These are phyloP conservation scores for Erysimum cheiri DNA, from an alignment of 441 rosid genomes.

Conservation along the genomic window DNA sequence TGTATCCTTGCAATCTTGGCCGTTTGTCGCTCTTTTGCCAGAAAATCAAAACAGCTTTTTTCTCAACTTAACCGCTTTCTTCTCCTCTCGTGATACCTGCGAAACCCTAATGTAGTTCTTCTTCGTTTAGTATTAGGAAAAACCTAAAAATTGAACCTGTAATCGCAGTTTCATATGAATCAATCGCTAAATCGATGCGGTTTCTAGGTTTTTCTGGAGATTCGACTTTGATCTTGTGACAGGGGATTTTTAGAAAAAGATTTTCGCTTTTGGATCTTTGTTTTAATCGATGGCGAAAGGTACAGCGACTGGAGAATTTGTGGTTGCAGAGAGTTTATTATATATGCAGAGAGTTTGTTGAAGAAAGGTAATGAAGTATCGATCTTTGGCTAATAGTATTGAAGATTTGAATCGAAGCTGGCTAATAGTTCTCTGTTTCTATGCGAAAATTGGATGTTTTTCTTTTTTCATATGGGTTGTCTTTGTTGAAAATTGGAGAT, in stretches of 20 bases:
- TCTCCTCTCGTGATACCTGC: not conserved
- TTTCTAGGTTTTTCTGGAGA: slow-evolving; percentile 21
- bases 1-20: too few species aligned
- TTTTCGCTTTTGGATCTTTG: slow-evolving; percentile 7
- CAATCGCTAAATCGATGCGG: slow-evolving; percentile 2
- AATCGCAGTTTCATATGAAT: not conserved
- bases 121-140: not conserved
- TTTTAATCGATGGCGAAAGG: slow-evolving; percentile 72
- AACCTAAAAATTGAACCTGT: not conserved
- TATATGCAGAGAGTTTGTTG: too few species aligned
- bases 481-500: not conserved
- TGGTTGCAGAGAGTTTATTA: slow-evolving; percentile 27
- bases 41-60: slow-evolving; percentile 31
- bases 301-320: slow-evolving; percentile 57
- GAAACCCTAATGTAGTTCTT: slow-evolving; percentile 9
- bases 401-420: too few species aligned
- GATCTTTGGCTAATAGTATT: too few species aligned
- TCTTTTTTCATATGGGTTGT: too few species aligned
- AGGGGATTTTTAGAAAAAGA: not conserved
- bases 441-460: too few species aligned
- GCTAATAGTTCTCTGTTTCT: too few species aligned
- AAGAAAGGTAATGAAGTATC: too few species aligned
- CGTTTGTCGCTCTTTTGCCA: not conserved
- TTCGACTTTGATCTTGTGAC: slow-evolving; percentile 17
- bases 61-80: not conserved